Conservation (phyloP, 441 rosid genomes). For the Populus trichocarpa region DNA sequence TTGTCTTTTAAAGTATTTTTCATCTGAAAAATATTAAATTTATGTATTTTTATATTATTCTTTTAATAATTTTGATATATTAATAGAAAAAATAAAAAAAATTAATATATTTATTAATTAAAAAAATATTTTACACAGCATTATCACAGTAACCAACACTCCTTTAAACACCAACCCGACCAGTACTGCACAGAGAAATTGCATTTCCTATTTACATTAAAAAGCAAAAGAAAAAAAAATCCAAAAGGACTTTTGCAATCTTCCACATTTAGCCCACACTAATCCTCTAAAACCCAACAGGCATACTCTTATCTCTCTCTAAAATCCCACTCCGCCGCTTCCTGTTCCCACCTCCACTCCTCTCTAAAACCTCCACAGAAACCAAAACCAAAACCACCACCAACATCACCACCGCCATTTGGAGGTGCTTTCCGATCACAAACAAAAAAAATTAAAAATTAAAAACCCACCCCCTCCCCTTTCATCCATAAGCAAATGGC, state of each 20-base stretch:
- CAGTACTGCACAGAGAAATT: too few species aligned
- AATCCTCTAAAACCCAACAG: background rate
- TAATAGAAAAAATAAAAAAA: too few species aligned
- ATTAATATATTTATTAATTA: too few species aligned
- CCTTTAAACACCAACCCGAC: too few species aligned
- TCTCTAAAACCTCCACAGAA: background rate
- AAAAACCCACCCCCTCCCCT: background rate
- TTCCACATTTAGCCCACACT: background rate
- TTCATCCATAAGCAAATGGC: constrained; percentile 35
- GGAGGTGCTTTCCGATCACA: background rate
- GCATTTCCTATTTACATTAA: too few species aligned
- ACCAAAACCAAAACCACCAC: background rate
- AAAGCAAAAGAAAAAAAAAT: background rate
- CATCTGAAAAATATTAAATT: too few species aligned
- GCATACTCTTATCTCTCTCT: background rate
- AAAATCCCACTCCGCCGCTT: background rate
- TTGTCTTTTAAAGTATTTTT: too few species aligned
- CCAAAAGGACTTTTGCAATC: background rate
- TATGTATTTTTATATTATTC: too few species aligned
- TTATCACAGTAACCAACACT: too few species aligned
- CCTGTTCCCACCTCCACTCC: background rate
- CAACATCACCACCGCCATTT: background rate
- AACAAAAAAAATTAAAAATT: background rate
- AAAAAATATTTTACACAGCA: too few species aligned
- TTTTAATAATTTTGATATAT: too few species aligned